Evolutionary conservation across 1,284 basidiomycete genomes (phyloP).

Genomic region (Ustilago loliicola): DNA sequence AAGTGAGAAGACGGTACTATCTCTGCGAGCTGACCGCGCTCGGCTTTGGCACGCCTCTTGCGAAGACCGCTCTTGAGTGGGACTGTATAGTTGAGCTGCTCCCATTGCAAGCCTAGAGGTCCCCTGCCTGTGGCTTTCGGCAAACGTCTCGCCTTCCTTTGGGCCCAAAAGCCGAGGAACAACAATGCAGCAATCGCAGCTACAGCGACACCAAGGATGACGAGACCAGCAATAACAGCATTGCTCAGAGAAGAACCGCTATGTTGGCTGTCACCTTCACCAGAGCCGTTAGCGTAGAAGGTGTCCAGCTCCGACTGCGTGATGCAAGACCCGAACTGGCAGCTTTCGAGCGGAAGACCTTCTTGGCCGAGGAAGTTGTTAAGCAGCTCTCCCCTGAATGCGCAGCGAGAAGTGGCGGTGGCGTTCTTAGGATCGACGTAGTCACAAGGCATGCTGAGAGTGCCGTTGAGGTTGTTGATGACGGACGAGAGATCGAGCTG

Average conservation of each 20-base stretch:
- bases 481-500: constrained; percentile 46
- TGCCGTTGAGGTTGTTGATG: constrained; percentile 58
- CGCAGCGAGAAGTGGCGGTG: constrained; percentile 37
- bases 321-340: constrained; percentile 55
- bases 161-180: constrained; percentile 34
- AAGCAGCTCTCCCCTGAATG: constrained; percentile 51
- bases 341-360: constrained; percentile 54
- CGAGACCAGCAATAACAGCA: constrained; percentile 56
- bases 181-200: constrained; percentile 38
- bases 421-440: constrained; percentile 52
- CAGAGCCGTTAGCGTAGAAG: constrained; percentile 40
- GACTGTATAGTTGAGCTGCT: constrained; percentile 44
- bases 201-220: constrained; percentile 51
- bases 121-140: constrained; percentile 24
- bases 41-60: constrained; percentile 5
- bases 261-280: constrained; percentile 9
- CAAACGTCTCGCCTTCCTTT: constrained; percentile 34
- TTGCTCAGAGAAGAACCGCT: constrained; percentile 36
- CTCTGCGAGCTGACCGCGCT: background rate
- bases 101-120: constrained; percentile 55
- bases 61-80: constrained; percentile 16
- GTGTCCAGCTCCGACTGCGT: constrained; percentile 46
- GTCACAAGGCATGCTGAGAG: constrained; percentile 60
- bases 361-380: constrained; percentile 50
- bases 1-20: constrained; percentile 13